Base-by-base conservation (phyloP, 306 rosid species). In the Herpetospermum pedunculosum region DNA sequence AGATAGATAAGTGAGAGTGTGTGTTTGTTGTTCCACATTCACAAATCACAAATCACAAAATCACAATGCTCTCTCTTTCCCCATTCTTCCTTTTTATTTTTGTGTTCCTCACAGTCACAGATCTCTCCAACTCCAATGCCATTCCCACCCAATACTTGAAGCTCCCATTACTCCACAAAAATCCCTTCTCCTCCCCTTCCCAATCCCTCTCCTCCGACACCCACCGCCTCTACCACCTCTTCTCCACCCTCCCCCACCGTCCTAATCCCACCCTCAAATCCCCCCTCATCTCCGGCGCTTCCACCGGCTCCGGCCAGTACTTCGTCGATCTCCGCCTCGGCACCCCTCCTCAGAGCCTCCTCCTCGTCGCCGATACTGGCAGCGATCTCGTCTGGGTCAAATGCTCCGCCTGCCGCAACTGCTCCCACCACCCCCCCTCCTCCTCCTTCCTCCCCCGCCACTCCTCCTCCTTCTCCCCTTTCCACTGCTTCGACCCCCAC, bases 361-460 rank as follows among this genome's bases (percentile, higher is more conserved):
- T 81, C 29, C 89, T 91, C 16, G 89, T 91, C 43, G 92, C 81
- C 34, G 96, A 91, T 63, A 91, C 96, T 7, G 97, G 91, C 54
- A 81, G 89, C 78, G 97, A 91, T 59, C 91, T 91, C 7, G 78
- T 91, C 3, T 91, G 97, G 97, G 88, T 84, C 15, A 79, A 85
- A 7, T 91, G 95, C 90, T 87, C 95, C 75, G 82, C 92, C 75
- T 84, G 90, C 68, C 38, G 21, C 25, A 75, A 78, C 82, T 87
- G 92, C 82, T 59, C 88, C 25, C 21, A 25, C 12, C 78, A 77
- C 55, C 29, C 23, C 9, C 76, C 83, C 13, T 83, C 87, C 62
- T 82, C 95, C 29, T 60, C 85, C 1, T 88, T 88, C 77, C 77
- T 85, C 54, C 74, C 85, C n/a, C 94, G 97, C 37, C 91, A 77